Percentiles rank a stretch among this genome's conserved stretches.
Evolutionary conservation across 768 basidiomycete species (phyloP).

Genomic region (Boletus reticulatus): DNA sequence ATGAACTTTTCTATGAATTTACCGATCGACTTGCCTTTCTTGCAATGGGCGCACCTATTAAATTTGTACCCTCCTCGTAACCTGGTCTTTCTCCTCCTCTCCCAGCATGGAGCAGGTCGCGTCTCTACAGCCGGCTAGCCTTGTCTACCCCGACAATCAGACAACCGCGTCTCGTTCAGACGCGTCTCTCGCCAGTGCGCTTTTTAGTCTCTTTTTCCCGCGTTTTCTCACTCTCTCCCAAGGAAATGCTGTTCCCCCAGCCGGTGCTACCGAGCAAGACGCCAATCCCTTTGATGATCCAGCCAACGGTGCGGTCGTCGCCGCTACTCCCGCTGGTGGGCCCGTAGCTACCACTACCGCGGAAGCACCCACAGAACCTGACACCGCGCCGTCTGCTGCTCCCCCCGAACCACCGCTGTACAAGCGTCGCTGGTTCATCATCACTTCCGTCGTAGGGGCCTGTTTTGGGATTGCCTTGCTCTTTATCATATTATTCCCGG

Average conservation of each 20-base stretch:
- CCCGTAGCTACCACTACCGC: not conserved
- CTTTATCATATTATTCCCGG: conserved; percentile 68
- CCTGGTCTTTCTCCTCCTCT: not conserved
- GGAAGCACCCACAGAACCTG: not conserved
- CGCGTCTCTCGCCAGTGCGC: conserved; percentile 17
- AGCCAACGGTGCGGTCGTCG: not conserved
- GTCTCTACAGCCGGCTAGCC: not conserved
- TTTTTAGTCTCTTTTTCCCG: too few species aligned
- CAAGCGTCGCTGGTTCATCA: conserved; percentile 63
- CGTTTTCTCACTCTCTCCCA: not conserved
- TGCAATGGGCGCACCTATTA: not conserved
- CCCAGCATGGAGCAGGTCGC: conserved; percentile 5
- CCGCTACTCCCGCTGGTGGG: conserved; percentile 8
- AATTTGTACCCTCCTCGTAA: too few species aligned
- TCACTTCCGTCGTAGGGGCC: conserved; percentile 48
- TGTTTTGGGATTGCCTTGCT: conserved; percentile 59
- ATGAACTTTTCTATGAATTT: not conserved
- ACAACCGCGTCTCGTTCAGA: conserved; percentile 3
- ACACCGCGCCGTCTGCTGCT: conserved; percentile 1
- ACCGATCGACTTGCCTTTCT: not conserved
- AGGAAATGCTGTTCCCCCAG: conserved; percentile 12
- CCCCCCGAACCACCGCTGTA: conserved; percentile 45
- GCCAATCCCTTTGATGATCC: conserved; percentile 12
- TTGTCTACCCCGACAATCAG: too few species aligned
- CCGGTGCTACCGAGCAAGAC: not conserved